Base-by-base conservation (phyloP, 306 rosid genomes). In the Psophocarpus tetragonolobus region DNA sequence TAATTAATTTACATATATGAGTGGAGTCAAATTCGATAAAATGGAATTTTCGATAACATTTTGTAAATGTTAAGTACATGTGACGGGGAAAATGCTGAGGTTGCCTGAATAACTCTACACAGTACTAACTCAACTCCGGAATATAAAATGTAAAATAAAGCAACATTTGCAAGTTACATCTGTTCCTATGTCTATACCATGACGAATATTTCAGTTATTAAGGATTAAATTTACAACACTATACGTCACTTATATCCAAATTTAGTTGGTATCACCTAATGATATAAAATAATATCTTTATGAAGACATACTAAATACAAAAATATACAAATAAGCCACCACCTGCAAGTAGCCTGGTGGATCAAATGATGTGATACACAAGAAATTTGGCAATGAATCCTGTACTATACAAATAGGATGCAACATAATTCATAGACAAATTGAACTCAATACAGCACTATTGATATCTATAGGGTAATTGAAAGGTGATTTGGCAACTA, bases 401-500 rank as follows among this genome's bases (percentile, higher is more conserved):
- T 79, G 77, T 35, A 66, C 71, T 71, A 73, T 68, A 75, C 80
- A 71, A 72, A 29, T 66, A 35, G 30, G 36, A 50, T 54, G 68
- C 35, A 71, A 8, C 42, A 27, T 8, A 73, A 18, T 82, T 94
- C 87, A 95, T 74, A 95, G 54, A 67, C 54, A 73, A 57, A 95
- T 84, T 64, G 91, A 83, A 86, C 97, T 87, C 82, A 92, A 65
- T 27, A 88, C 93, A 35, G 92, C 85, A 44, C 78, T 81, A 58
- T 78, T 85, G 21, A 92, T 87, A 85, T 95, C 92, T 68, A 87
- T 27, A 38, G 68, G 75, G 74, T 65, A 39, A 14, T 73, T 61
- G 89, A 92, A 89, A 17, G 97, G 98, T 2, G 91, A 88, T 72
- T 87, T 87, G 6, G 93, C 81, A 30, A 73, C 38, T 14, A 91